Base-by-base conservation (phyloP, 192 early-diverging fungal species). In the Entomortierella chlamydospora region DNA sequence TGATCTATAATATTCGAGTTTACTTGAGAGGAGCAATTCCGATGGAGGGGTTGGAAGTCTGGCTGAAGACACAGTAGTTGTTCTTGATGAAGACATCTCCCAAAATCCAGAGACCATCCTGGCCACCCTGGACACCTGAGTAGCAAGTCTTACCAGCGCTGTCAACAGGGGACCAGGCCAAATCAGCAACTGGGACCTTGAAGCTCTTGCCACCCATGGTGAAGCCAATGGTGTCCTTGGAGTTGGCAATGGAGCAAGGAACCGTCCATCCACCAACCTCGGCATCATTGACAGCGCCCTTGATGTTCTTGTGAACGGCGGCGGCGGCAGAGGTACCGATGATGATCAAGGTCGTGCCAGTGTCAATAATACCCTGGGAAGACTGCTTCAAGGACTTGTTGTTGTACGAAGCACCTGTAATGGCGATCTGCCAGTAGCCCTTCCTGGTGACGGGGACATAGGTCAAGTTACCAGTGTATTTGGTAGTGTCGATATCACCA, bases 41-140 rank as follows among this genome's bases (percentile, higher is more conserved):
- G 20, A 91, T 82, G 25, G 76, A 74, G 13, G 85, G 78, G 13
- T 10, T 20, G 29, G 82, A 60, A 20, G 81, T 73, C 17, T 88
- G 86, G 49, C 87, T 78, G 60, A 88, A 92, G 57, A 89, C 87
- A 30, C 86, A 82, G 57, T 90, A 92, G 71, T 87, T 86, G 52
- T 87, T 88, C 64, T 87, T 87, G 56, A 92, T 65, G 71, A 92
- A 92, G 18, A 86, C 82, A 73, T 90, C 88, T 64, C 90, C 89
- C 37, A 92, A 68, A 50, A 90, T 90, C 15, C 64, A 68, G 47
- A 80, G 56, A 25, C 61, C 34, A 28, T 67, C 53, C 37, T 61
- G 29, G 47, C 61, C 60, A 56, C 68, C 74, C 57, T 71, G 73
- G 25, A 83, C 58, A 28, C 81, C 68, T 31, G 57, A 64, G 58